phyloP scores from a whole-genome alignment of 1,284 basidiomycete genomes.

The Trametes hirsuta region DNA sequence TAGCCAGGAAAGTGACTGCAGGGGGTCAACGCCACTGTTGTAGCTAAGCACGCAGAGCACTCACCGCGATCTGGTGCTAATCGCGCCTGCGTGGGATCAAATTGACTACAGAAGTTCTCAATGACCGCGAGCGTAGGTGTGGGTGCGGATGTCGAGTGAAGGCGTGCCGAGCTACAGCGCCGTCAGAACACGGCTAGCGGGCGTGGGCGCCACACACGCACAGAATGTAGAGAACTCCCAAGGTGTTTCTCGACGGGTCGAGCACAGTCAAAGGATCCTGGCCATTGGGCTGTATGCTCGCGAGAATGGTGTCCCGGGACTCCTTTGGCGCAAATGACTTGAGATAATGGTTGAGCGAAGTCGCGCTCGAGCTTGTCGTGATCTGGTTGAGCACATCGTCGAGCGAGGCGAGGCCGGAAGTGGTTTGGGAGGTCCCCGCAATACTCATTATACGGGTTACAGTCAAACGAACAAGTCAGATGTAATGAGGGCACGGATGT shows the following conservation, averaged over 20 bases:
- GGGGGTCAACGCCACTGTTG: constrained; percentile 6
- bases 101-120: constrained; percentile 57
- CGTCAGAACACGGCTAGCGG: not conserved
- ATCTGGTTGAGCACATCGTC: constrained; percentile 23
- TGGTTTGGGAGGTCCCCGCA: constrained; percentile 10
- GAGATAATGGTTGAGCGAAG: constrained; percentile 14
- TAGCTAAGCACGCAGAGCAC: constrained; percentile 6
- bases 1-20: constrained; percentile 40
- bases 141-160: constrained; percentile 36
- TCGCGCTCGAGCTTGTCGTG: constrained; percentile 11
- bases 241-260: constrained; percentile 55
- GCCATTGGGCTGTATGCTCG: constrained; percentile 50
- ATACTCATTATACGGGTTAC: not conserved
- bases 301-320: constrained; percentile 27
- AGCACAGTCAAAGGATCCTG: constrained; percentile 65
- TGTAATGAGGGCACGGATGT: not conserved
- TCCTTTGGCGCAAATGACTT: constrained; percentile 28
- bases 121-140: constrained; percentile 47
- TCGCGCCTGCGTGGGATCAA: constrained; percentile 62
- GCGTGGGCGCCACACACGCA: constrained; percentile 41
- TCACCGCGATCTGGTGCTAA: constrained; percentile 70
- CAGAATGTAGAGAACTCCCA: constrained; percentile 73
- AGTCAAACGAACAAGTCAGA: not conserved
- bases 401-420: constrained; percentile 12
- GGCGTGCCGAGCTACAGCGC: constrained; percentile 52